These are phyloP conservation scores for Seiridium unicorne DNA, from an alignment of 2,329 filamentous ascomycete genomes.

Conservation along the genomic window DNA sequence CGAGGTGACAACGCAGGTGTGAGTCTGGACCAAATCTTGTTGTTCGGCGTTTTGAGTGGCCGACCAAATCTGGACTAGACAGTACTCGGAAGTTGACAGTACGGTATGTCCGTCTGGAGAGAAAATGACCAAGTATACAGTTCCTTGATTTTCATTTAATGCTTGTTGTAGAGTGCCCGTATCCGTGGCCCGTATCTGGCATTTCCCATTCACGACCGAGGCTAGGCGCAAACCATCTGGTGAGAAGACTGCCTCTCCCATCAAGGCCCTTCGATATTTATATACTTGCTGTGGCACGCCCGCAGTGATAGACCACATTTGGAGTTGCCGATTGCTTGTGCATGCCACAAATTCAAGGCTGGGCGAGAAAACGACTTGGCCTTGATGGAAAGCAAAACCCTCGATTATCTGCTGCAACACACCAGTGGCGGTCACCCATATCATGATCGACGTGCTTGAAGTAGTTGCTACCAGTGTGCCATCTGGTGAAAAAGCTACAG, in stretches of 20 bases:
- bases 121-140: neutral
- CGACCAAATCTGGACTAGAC: neutral
- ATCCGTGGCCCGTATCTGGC: neutral
- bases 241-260: neutral
- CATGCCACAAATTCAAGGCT: no score
- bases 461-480: neutral
- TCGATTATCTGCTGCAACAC: neutral
- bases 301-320: neutral
- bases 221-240: neutral
- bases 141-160: neutral
- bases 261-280: rapidly evolving
- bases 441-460: neutral
- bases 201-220: neutral
- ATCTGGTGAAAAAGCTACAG: neutral
- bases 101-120: neutral
- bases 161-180: neutral
- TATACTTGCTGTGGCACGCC: neutral
- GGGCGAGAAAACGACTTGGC: no score
- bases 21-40: neutral
- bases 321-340: no score
- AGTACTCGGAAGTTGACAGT: neutral
- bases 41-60: neutral
- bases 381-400: neutral
- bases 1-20: no score
- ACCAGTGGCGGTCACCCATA: neutral